phyloP scores from a whole-genome alignment of 345 rosid genomes.

The Gossypium raimondii region DNA sequence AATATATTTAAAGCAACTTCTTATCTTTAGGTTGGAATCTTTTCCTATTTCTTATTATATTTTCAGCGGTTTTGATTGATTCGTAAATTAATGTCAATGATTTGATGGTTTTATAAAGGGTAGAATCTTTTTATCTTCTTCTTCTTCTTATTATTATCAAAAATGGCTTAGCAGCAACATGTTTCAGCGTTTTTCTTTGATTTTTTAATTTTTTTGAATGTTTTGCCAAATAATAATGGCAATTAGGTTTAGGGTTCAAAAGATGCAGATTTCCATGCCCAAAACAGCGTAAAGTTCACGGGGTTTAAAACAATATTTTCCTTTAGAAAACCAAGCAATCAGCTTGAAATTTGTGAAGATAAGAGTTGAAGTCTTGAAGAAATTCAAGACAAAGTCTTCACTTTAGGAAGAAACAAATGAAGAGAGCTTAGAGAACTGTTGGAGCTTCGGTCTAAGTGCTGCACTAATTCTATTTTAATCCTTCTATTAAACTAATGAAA shows the following conservation, averaged over 20 bases:
- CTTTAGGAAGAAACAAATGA: conserved; percentile 16
- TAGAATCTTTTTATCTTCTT: too few relatives aligned
- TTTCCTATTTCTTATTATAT: not conserved
- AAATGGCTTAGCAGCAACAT: not conserved
- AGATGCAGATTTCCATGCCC: not conserved
- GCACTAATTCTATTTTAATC: not conserved
- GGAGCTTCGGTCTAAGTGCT: conserved; percentile 23
- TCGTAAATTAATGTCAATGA: not conserved
- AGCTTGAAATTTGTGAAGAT: conserved; percentile 14
- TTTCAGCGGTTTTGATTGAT: not conserved
- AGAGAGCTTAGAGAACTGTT: conserved; percentile 21
- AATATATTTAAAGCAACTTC: too few relatives aligned
- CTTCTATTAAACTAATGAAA: conserved; percentile 29
- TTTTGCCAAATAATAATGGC: not conserved
- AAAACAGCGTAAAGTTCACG: conserved; percentile 24
- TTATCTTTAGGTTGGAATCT: not conserved
- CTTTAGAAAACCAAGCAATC: not conserved
- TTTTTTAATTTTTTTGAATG: not conserved
- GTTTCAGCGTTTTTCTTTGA: not conserved
- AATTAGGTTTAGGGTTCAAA: not conserved
- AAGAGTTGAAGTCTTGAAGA: conserved; percentile 20
- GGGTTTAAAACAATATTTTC: conserved; percentile 8
- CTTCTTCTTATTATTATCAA: not conserved
- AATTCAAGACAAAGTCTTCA: conserved; percentile 25
- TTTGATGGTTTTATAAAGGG: too few relatives aligned